Percentiles rank a stretch among this genome's conserved stretches.
Conservation (phyloP, 257 asterid genomes). For the Capsicum baccatum region DNA sequence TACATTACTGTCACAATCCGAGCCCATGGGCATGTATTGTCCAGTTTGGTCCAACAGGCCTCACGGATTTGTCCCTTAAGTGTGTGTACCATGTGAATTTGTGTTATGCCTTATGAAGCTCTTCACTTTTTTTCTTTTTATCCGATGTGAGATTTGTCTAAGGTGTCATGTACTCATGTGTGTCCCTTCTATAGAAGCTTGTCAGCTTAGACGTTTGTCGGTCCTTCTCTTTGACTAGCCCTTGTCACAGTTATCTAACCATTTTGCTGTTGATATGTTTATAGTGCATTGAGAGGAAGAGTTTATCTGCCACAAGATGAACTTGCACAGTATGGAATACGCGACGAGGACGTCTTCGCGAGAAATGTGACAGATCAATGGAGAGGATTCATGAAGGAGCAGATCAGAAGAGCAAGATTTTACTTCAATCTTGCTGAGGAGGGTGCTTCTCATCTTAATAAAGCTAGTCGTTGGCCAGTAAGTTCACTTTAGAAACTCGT, state of each 20-base stretch:
- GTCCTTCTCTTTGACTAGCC: not conserved
- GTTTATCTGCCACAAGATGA: conserved; percentile 89
- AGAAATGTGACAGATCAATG: conserved; percentile 63
- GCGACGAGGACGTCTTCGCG: conserved; percentile 67
- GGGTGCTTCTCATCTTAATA: conserved; percentile 78
- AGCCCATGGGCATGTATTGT: not conserved
- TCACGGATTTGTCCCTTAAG: not conserved
- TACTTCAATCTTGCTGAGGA: conserved; percentile 73
- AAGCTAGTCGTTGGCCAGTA: conserved; percentile 95
- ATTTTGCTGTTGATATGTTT: not conserved
- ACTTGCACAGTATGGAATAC: conserved; percentile 59
- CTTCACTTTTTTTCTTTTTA: not conserved
- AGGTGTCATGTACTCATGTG: no score
- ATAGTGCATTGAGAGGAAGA: conserved; percentile 79
- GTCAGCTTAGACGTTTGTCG: not conserved
- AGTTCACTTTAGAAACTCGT: not conserved
- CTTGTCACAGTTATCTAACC: not conserved
- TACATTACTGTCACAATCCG: not conserved
- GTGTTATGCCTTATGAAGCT: not conserved
- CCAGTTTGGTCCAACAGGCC: not conserved
- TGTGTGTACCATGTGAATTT: not conserved
- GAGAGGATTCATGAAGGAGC: conserved; percentile 84
- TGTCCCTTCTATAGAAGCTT: not conserved
- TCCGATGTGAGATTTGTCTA: no score
- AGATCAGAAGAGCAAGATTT: conserved; percentile 74